Percentiles rank a stretch among this genome's conserved stretches.
Conservation (phyloP, 2,329 filamentous ascomycete species). For the Aspergillaceae sp. region DNA sequence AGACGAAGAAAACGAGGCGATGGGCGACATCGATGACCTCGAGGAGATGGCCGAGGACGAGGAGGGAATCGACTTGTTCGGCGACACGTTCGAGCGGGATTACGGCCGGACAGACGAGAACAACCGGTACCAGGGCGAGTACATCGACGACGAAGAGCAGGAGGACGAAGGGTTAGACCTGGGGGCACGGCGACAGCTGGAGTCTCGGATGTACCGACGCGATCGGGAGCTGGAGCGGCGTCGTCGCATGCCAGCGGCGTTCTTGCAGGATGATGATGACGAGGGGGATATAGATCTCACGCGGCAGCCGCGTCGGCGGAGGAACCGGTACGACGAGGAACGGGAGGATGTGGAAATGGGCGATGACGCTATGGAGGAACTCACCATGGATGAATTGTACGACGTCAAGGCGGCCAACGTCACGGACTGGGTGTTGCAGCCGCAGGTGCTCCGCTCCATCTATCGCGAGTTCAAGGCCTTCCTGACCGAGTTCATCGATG, state of each 20-base stretch:
- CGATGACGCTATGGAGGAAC: constrained; percentile 88
- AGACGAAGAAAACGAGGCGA: constrained; percentile 50
- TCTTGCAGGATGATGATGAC: constrained; percentile 67
- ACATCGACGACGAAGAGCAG: constrained; percentile 53
- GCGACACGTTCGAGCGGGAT: constrained; percentile 57
- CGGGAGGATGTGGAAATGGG: constrained; percentile 82
- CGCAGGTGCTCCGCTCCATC: constrained; percentile 83
- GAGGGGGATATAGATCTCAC: constrained; percentile 78
- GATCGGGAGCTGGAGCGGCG: constrained; percentile 53
- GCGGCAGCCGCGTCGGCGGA: constrained; percentile 71
- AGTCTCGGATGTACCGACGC: constrained; percentile 53
- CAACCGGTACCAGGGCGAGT: constrained; percentile 49
- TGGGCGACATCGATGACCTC: constrained; percentile 56
- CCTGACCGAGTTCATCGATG: constrained; percentile 89
- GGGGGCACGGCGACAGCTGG: constrained; percentile 51
- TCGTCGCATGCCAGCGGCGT: constrained; percentile 54
- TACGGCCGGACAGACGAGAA: constrained; percentile 41
- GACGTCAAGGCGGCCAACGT: constrained; percentile 90
- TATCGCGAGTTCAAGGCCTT: constrained; percentile 96
- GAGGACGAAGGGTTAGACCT: constrained; percentile 56
- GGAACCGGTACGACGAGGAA: constrained; percentile 90
- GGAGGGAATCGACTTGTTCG: constrained; percentile 61
- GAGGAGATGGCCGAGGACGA: constrained; percentile 63
- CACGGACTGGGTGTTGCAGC: constrained; percentile 89
- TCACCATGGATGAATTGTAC: constrained; percentile 80